Base-by-base conservation (phyloP, 1,284 basidiomycete species). In the Ustilago tritici region DNA sequence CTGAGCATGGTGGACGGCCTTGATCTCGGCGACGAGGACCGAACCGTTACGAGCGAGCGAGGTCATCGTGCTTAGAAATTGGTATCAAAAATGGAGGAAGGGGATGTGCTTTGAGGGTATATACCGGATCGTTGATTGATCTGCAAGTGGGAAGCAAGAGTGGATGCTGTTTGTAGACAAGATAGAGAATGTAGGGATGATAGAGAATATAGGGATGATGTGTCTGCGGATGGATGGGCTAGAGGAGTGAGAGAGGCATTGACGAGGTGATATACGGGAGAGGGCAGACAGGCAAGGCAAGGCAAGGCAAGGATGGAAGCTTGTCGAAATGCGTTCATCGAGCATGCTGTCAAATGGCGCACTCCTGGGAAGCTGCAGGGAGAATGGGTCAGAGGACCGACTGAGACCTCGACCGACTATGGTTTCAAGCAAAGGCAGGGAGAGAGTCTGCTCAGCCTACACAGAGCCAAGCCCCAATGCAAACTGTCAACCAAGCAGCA, bases 1-100 rank as follows among this genome's bases (percentile, higher is more conserved):
- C 49, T 56, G 54, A 36, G 67, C 52, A 52, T 62, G 59, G 61
- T 75, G 72, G 31, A 54, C 61, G 23, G 72, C 76, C 72, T 76
- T 76, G 72, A 75, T 76, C 47, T 75, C 76, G 69, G 76, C 69
- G 54, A 78, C 76, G 32, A 78, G 70, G 19, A 78, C 59, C 46
- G 76, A 78, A 28, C 76, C 76, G 58, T 62, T 78, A 32, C 76
- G 66, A 61, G 70, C 61, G 59, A 78, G 70, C 53, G 66, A 61
- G 52, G 76, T 70, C 76, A 78, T 78, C 31, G 15, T 67, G 65
- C 6, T 47, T 47, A 8, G 43, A 23, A 40, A 40, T 47, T 34
- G 59, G 61, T 65, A 58, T 69, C 49, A 35, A 41, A 8, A 23
- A 40, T 53, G 28, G 23, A 38, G 54, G 34, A n/a, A 43, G 5